A percentile compares a stretch with the other conserved stretches of the same genome.
phyloP scores from a whole-genome alignment of 352 stramenopile genomes.

The Peronospora belbahrii region DNA sequence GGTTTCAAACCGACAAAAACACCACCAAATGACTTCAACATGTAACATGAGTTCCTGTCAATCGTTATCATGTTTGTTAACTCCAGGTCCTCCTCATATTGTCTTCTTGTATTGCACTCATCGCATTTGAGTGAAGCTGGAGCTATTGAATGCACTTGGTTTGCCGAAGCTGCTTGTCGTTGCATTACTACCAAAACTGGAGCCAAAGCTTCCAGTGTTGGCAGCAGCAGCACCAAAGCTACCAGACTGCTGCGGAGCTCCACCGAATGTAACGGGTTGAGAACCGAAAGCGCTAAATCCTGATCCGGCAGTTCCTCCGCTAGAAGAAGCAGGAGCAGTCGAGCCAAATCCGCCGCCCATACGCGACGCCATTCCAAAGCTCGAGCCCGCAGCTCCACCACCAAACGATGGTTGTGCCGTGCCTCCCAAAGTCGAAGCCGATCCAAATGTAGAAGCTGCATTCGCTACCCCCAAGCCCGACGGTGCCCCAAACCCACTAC shows the following conservation, averaged over 20 bases:
- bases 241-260: constrained; percentile 7
- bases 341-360: constrained; percentile 30
- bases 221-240: constrained; percentile 28
- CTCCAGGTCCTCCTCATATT: neutral
- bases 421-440: constrained; percentile 38
- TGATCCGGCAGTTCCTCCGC: constrained; percentile 16
- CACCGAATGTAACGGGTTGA: constrained; percentile 32
- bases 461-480: constrained; percentile 35
- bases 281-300: constrained; percentile 41
- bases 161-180: constrained; percentile 29
- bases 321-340: constrained; percentile 14
- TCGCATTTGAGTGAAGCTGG: constrained; percentile 55
- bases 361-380: constrained; percentile 19
- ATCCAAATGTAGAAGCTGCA: constrained; percentile 39
- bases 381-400: constrained; percentile 7
- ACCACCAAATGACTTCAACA: neutral
- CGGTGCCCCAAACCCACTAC: constrained; percentile 41
- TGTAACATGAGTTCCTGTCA: constrained; percentile 3
- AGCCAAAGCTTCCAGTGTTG: constrained; percentile 21
- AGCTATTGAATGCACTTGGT: constrained; percentile 26
- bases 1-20: neutral
- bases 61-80: constrained; percentile 5
- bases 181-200: constrained; percentile 27
- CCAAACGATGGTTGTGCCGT: constrained; percentile 32
- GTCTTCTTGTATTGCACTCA: constrained; percentile 7